phyloP scores from a whole-genome alignment of 495 filamentous ascomycete species.

The Corynascus novoguineensis region DNA sequence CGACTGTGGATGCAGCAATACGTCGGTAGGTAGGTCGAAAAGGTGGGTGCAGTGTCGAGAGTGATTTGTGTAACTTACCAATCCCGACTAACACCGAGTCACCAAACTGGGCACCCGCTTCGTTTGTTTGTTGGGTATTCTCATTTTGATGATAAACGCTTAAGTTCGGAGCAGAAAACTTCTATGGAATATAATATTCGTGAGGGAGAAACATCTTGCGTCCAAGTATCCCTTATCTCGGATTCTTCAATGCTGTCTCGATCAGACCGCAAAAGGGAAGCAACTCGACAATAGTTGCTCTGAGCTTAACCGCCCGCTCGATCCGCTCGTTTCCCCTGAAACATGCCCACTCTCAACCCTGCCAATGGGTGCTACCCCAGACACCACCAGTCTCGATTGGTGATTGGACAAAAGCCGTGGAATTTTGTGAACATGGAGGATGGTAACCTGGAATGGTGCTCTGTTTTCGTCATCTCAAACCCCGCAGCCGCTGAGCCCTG shows the following conservation, averaged over 20 bases:
- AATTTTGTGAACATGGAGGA: not conserved
- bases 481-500: not conserved
- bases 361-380: slow-evolving; percentile 5
- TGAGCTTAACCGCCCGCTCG: not conserved
- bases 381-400: not conserved
- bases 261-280: not conserved
- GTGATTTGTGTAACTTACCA: too few species aligned
- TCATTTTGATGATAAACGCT: too few species aligned
- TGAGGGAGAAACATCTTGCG: too few species aligned
- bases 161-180: too few species aligned
- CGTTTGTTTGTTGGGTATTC: too few species aligned
- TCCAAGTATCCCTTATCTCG: too few species aligned
- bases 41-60: too few species aligned
- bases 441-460: not conserved
- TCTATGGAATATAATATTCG: too few species aligned
- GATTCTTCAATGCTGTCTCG: not conserved
- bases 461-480: not conserved
- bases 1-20: not conserved
- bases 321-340: slow-evolving; percentile 23
- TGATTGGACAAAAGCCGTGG: slow-evolving; percentile 3
- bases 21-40: too few species aligned
- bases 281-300: not conserved
- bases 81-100: too few species aligned
- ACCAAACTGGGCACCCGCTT: too few species aligned
- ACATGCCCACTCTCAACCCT: slow-evolving; percentile 16